These are phyloP conservation scores for Amylocystis lapponica DNA, from an alignment of 768 basidiomycete species.

Conservation along the genomic window DNA sequence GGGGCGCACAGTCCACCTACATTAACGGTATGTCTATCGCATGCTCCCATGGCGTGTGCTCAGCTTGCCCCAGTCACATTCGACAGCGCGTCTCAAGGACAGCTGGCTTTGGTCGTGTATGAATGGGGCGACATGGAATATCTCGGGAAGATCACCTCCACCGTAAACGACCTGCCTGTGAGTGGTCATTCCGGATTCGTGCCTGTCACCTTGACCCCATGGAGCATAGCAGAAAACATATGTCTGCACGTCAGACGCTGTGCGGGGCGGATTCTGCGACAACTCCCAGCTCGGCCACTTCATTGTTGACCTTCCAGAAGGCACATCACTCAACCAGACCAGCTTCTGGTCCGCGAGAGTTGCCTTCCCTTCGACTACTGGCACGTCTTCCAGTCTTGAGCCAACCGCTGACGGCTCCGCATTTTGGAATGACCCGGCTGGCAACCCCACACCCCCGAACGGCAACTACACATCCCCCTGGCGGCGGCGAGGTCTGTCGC, in stretches of 20 bases:
- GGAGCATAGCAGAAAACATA: conserved; percentile 74
- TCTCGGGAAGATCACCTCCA: conserved; percentile 67
- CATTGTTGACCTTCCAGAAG: conserved; percentile 71
- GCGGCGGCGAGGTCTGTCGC: conserved; percentile 22
- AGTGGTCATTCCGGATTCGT: conserved; percentile 25
- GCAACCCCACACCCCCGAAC: conserved; percentile 50
- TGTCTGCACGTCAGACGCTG: conserved; percentile 83
- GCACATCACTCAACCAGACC: conserved; percentile 59
- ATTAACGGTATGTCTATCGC: conserved; percentile 64
- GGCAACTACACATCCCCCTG: conserved; percentile 47
- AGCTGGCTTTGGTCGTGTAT: conserved; percentile 91
- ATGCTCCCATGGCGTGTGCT: conserved; percentile 11
- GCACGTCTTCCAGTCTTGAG: conserved; percentile 17
- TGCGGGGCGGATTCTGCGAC: conserved; percentile 66
- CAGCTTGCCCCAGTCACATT: conserved; percentile 58
- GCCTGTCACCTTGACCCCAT: conserved; percentile 13
- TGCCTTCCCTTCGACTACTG: conserved; percentile 40
- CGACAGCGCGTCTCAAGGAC: conserved; percentile 69
- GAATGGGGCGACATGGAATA: conserved; percentile 89
- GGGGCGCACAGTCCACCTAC: conserved; percentile 68
- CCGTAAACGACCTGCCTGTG: conserved; percentile 58
- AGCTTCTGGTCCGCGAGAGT: conserved; percentile 87
- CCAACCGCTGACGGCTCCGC: conserved; percentile 16
- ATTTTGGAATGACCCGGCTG: conserved; percentile 56
- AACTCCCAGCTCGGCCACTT: conserved; percentile 76